These are phyloP conservation scores for Podila minutissima DNA, from an alignment of 192 early-diverging fungal species.

Conservation along the genomic window DNA sequence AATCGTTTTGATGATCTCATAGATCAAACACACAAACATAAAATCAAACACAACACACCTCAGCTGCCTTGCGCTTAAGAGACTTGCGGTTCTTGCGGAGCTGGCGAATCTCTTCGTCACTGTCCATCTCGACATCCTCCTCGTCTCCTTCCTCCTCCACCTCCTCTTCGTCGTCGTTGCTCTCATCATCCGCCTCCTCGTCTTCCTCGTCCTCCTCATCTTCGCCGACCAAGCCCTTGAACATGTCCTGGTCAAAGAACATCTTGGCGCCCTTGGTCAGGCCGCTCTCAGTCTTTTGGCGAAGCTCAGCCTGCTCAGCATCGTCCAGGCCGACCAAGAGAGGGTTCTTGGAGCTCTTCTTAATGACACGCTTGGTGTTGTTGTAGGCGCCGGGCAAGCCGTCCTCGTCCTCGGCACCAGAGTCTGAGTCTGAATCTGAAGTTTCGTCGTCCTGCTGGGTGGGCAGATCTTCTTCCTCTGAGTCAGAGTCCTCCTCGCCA, in stretches of 20 bases:
- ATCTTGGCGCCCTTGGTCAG: slow-evolving; percentile 87
- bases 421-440: slow-evolving; percentile 49
- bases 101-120: slow-evolving; percentile 45
- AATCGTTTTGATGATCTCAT: neutral
- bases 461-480: slow-evolving; percentile 30
- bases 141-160: slow-evolving; percentile 8
- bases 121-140: slow-evolving; percentile 47
- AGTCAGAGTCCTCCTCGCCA: slow-evolving; percentile 52
- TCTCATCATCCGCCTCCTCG: slow-evolving; percentile 56
- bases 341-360: slow-evolving; percentile 59
- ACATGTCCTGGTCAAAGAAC: slow-evolving; percentile 97
- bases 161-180: slow-evolving; percentile 41
- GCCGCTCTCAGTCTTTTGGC: slow-evolving; percentile 55
- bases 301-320: slow-evolving; percentile 59
- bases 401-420: slow-evolving; percentile 57
- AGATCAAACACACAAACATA: neutral
- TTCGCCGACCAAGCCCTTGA: slow-evolving; percentile 70
- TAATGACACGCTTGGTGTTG: slow-evolving; percentile 38
- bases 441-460: slow-evolving; percentile 22
- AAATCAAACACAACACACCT: slow-evolving; percentile 29
- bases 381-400: slow-evolving; percentile 35
- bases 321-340: slow-evolving; percentile 63
- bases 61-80: slow-evolving; percentile 65
- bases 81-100: slow-evolving; percentile 33
- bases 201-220: slow-evolving; percentile 69